phyloP scores from a whole-genome alignment of 495 filamentous ascomycete species.

The Jackrogersella multiformis region DNA sequence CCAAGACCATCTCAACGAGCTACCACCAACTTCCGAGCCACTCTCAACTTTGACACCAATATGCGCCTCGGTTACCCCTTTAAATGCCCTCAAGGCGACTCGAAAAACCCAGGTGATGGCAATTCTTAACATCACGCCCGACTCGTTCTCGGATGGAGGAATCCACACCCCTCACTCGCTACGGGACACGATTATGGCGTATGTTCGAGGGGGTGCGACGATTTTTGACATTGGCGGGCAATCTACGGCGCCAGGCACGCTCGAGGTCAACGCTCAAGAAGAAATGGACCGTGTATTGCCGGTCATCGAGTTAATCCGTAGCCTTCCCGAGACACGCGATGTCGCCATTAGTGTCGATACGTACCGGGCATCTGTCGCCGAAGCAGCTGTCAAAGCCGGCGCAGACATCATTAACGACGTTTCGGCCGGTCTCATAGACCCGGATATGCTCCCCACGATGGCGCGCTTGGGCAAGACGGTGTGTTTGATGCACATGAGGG shows the following conservation, averaged over 20 bases:
- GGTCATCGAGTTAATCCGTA: conserved; percentile 75
- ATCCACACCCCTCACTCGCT: conserved; percentile 56
- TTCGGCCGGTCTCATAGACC: conserved; percentile 81
- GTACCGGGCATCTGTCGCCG: conserved; percentile 87
- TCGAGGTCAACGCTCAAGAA: conserved; percentile 70
- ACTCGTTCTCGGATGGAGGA: conserved; percentile 97
- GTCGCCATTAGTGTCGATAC: conserved; percentile 89
- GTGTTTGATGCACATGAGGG: conserved; percentile 96
- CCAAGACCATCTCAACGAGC: conserved; percentile 69
- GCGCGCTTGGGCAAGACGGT: conserved; percentile 83
- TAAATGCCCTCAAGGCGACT: conserved; percentile 69
- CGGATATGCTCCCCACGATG: conserved; percentile 82
- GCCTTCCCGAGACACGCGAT: conserved; percentile 66
- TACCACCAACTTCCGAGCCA: conserved; percentile 61
- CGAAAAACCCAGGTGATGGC: conserved; percentile 87
- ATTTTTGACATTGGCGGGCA: conserved; percentile 95
- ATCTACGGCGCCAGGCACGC: conserved; percentile 81
- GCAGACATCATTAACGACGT: conserved; percentile 97
- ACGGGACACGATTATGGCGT: conserved; percentile 59
- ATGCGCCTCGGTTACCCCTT: conserved; percentile 62
- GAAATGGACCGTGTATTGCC: conserved; percentile 83
- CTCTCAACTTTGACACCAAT: conserved; percentile 77
- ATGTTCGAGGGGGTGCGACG: conserved; percentile 73
- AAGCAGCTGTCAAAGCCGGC: conserved; percentile 79
- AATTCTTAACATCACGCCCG: conserved; percentile 93